Evolutionary conservation across 225 moss, liverwort and hornwort genomes (phyloP).

Genomic region (Bryum argenteum): DNA sequence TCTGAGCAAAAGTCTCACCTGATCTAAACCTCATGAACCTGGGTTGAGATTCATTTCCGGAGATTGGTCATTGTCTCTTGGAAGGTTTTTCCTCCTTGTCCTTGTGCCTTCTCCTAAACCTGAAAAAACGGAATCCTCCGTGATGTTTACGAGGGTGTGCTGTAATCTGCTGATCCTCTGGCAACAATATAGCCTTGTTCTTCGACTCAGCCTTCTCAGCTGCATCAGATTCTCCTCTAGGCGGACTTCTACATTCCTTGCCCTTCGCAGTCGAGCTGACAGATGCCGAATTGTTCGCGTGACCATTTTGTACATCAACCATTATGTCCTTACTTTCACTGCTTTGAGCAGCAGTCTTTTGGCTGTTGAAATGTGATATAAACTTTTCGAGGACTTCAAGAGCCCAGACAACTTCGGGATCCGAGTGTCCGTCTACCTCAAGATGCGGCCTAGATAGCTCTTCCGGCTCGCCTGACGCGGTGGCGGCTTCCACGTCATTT

Average conservation of each 20-base stretch:
- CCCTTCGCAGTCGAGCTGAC: constrained; percentile 24
- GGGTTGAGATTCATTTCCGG: constrained; percentile 22
- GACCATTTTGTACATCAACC: constrained; percentile 22
- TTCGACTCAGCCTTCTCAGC: constrained; percentile 26
- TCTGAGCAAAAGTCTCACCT: constrained; percentile 28
- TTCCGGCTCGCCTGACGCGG: constrained; percentile 22
- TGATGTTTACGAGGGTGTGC: constrained; percentile 19
- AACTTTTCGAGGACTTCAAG: constrained; percentile 47
- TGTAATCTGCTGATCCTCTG: constrained; percentile 24
- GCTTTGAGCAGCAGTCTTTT: constrained; percentile 31
- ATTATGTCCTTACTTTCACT: constrained; percentile 15
- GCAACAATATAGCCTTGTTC: constrained; percentile 21
- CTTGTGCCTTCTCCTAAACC: constrained; percentile 34
- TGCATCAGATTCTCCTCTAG: constrained; percentile 12
- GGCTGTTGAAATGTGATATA: constrained; percentile 43
- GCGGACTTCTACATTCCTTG: constrained; percentile 19
- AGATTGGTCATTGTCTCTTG: constrained; percentile 26
- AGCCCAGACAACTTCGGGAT: constrained; percentile 62
- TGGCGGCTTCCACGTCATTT: constrained; percentile 17
- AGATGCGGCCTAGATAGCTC: constrained; percentile 13
- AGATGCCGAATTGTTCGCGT: constrained; percentile 7
- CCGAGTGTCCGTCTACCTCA: constrained; percentile 30
- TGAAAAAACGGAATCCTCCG: constrained; percentile 42
- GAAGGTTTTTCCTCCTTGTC: constrained; percentile 38
- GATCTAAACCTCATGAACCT: constrained; percentile 29